phyloP scores from a whole-genome alignment of 78 protist genomes.

The Planoprotostelium fungivorum region DNA sequence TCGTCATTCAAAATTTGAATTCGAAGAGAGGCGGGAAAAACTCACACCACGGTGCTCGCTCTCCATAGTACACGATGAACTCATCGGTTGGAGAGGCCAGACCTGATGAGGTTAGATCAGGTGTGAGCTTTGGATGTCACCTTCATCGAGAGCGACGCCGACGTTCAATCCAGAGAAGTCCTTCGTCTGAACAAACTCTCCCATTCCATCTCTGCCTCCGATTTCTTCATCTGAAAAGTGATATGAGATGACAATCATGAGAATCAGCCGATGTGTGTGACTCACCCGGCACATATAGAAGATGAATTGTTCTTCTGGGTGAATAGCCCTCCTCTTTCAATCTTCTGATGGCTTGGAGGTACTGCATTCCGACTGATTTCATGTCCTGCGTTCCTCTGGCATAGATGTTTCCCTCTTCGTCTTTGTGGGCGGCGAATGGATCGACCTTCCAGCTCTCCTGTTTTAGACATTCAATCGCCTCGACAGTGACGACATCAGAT shows the following conservation, averaged over 20 bases:
- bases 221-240: constrained; percentile 70
- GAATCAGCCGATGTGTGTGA: background rate
- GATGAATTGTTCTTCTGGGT: constrained; percentile 23
- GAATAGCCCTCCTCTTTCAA: constrained; percentile 13
- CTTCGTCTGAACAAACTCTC: constrained; percentile 16
- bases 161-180: constrained; percentile 50
- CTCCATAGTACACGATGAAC: constrained; percentile 79
- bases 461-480: no score
- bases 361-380: constrained; percentile 85
- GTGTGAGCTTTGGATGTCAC: background rate
- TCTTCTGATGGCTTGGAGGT: constrained; percentile 37
- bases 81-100: constrained; percentile 61
- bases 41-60: constrained; percentile 70
- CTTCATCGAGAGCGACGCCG: constrained; percentile 79
- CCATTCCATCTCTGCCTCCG: constrained; percentile 81
- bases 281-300: constrained; percentile 49
- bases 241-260: background rate
- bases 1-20: background rate
- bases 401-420: constrained; percentile 55
- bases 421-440: constrained; percentile 52
- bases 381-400: constrained; percentile 91
- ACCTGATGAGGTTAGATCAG: constrained; percentile 3
- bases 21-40: background rate
- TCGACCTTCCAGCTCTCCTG: constrained; percentile 54
- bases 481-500: background rate